phyloP scores from a whole-genome alignment of 495 filamentous ascomycete species.

The Pseudotulostoma volvatum region DNA sequence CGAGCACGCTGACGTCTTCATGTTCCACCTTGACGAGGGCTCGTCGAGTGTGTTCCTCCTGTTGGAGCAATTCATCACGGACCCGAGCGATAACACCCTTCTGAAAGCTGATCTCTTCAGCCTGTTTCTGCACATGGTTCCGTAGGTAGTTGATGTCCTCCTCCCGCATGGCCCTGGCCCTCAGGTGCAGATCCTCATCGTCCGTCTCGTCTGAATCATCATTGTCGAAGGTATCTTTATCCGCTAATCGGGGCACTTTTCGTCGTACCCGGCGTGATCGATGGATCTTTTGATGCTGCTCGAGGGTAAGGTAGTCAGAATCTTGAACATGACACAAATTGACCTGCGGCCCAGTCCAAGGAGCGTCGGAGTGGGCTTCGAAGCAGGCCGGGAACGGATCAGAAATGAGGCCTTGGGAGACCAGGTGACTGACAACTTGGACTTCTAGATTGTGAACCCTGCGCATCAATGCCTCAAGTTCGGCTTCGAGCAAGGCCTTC shows the following conservation, averaged over 20 bases:
- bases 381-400: slow-evolving; percentile 39
- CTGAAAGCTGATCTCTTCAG: slow-evolving; percentile 58
- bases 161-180: slow-evolving; percentile 13
- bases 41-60: slow-evolving; percentile 42
- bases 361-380: slow-evolving; percentile 22
- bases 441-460: slow-evolving; percentile 54
- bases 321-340: slow-evolving; percentile 16
- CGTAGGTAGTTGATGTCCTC: slow-evolving; percentile 54
- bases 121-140: slow-evolving; percentile 64
- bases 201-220: slow-evolving; percentile 27
- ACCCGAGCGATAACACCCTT: slow-evolving; percentile 54
- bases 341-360: slow-evolving; percentile 26
- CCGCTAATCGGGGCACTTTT: slow-evolving; percentile 12
- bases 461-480: slow-evolving; percentile 49
- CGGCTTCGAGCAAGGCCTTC: slow-evolving; percentile 53
- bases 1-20: slow-evolving; percentile 51
- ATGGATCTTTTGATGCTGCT: slow-evolving; percentile 26
- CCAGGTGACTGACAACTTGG: slow-evolving; percentile 41
- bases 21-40: slow-evolving; percentile 41
- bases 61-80: slow-evolving; percentile 45
- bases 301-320: slow-evolving; percentile 11
- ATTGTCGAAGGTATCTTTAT: slow-evolving; percentile 18
- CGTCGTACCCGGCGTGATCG: slow-evolving; percentile 15
- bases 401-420: too few relatives aligned
- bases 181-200: slow-evolving; percentile 20